Conservation (phyloP, 345 rosid species). For the Pistacia vera region DNA sequence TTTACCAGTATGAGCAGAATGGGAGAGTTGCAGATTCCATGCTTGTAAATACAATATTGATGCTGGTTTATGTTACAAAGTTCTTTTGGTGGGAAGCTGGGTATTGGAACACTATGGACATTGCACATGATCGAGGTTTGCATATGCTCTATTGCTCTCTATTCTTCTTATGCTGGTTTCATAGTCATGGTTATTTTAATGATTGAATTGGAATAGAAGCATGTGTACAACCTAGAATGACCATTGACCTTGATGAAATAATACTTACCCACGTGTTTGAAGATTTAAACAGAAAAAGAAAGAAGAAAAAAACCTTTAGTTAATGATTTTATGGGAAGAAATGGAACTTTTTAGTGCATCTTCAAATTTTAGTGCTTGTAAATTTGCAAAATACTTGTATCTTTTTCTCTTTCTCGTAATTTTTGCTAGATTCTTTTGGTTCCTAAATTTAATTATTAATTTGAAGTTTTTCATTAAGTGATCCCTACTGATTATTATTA, state of each 20-base stretch:
- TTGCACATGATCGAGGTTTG: constrained; percentile 97
- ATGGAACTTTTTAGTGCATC: too few relatives aligned
- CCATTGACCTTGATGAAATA: not conserved
- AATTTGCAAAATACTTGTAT: too few relatives aligned
- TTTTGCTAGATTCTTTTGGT: not conserved
- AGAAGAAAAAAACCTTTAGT: not conserved
- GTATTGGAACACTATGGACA: constrained; percentile 98
- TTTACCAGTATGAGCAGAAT: constrained; percentile 73
- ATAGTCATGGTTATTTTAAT: not conserved
- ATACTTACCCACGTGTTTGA: not conserved
- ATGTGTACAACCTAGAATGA: not conserved
- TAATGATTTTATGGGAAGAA: not conserved
- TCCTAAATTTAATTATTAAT: not conserved
- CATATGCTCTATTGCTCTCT: constrained; percentile 16
- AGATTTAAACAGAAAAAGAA: not conserved
- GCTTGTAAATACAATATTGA: constrained; percentile 89
- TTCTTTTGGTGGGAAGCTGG: constrained; percentile 99
- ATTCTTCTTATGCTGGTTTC: constrained; percentile 3
- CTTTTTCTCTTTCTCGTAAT: not conserved
- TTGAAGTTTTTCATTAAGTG: not conserved
- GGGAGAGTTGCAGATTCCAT: constrained; percentile 89
- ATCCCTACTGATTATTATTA: not conserved
- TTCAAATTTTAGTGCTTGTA: too few relatives aligned
- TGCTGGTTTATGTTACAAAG: constrained; percentile 87
- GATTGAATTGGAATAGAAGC: not conserved